Evolutionary conservation across 2,329 filamentous ascomycete species (phyloP), one percentile per base, ranked within the genome.

Genomic region (Penicillium sp.): DNA sequence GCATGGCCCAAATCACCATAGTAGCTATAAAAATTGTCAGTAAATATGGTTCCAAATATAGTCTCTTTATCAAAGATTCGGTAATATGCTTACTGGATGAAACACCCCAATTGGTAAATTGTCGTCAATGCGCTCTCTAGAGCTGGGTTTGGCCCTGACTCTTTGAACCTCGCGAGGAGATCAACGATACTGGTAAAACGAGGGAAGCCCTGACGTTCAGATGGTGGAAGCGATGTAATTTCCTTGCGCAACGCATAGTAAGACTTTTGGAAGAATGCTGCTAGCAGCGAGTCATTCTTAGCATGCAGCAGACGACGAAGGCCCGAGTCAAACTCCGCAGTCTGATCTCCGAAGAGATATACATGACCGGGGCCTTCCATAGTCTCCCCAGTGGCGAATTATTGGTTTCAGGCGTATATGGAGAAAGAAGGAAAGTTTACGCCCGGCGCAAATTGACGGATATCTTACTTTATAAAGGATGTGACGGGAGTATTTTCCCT

Each of bases 261-360:
- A 46, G 64, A 70, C 61, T 64, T 68, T 51, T 74, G 68, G 49
- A 75, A 66, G 56, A 75, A 75, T 5, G 64, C 63, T 10, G 63
- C 64, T 22, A 74, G 53, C 7, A 74, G 51, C 17, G 67, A 67
- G 57, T 73, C 67, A 56, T 71, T 66, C 56, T 73, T 72, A 40
- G 65, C 59, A 51, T 70, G 63, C 45, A 73, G 56, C 39, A 73
- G 61, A 49, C 67, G 67, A 44, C 65, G 67, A 52, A 74, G 68
- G 45, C 69, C 67, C 42, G 66, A 60, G 53, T 71, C 65, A 51
- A 70, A 71, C 55, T 72, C 68, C 51, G 64, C 64, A 49, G 71
- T 74, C 59, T 73, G 71, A 55, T 74, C 72, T 61, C 72, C 72
- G 58, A 74, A 74, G 63, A 74, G 65, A 64, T 72, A 72, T 56